phyloP scores from a whole-genome alignment of 202 grass and related monocot species.

The Schoenoplectus triqueter region DNA sequence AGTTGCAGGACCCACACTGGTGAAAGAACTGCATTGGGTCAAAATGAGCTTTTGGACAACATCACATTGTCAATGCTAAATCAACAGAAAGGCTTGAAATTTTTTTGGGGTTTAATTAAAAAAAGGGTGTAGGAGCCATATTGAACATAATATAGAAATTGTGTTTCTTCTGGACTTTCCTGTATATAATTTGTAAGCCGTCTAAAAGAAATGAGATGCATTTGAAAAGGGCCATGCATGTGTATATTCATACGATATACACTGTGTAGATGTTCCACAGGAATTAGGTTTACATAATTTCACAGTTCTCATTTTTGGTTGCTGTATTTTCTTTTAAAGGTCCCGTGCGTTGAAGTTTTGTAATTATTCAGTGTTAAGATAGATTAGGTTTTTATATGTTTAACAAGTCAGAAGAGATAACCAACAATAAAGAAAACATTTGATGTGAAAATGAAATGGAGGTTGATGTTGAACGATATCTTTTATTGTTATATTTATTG shows the following conservation, averaged over 20 bases:
- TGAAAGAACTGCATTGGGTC: background rate
- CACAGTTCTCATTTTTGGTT: constrained; percentile 19
- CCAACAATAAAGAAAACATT: background rate
- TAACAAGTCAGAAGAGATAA: constrained; percentile 8
- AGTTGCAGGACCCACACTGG: constrained; percentile 3
- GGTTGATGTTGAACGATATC: background rate
- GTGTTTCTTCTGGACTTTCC: constrained; percentile 19
- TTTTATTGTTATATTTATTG: constrained; percentile 8
- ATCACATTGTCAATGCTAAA: background rate
- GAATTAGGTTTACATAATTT: constrained; percentile 26
- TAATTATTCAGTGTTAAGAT: constrained; percentile 24
- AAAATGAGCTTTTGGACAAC: constrained; percentile 10
- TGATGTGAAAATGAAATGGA: constrained; percentile 26
- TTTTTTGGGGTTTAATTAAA: background rate
- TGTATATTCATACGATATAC: background rate
- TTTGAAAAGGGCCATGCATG: constrained; percentile 23
- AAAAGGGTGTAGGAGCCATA: constrained; percentile 12
- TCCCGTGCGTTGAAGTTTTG: constrained; percentile 9
- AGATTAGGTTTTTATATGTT: constrained; percentile 30
- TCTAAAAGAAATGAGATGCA: constrained; percentile 20
- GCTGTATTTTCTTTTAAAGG: constrained; percentile 8
- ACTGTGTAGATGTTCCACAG: constrained; percentile 30
- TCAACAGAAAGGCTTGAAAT: background rate
- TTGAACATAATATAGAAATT: constrained; percentile 27
- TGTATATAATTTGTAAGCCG: constrained; percentile 36